phyloP scores from a whole-genome alignment of 306 rosid genomes.

The Canavalia gladiata region DNA sequence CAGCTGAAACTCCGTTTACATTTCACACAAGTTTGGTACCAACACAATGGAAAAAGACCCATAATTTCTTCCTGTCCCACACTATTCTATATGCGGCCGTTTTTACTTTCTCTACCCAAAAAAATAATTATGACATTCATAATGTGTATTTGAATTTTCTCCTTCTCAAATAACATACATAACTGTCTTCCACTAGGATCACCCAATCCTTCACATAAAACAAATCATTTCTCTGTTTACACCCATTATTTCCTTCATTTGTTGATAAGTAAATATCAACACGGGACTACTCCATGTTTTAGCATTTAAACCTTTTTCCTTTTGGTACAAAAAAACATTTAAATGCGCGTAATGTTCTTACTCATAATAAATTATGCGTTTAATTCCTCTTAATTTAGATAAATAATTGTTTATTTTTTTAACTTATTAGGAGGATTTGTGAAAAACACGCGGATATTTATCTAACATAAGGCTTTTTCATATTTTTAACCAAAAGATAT shows the following conservation, averaged over 20 bases:
- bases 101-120: conserved; percentile 40
- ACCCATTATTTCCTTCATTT: conserved; percentile 25
- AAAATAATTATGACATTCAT: not conserved
- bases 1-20: conserved; percentile 41
- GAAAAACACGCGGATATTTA: too few species aligned
- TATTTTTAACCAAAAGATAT: not conserved
- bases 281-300: not conserved
- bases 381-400: not conserved
- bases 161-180: conserved; percentile 25
- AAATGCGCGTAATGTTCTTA: too few species aligned
- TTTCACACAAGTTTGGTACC: conserved; percentile 55
- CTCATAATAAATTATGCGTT: not conserved
- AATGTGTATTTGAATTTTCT: conserved; percentile 31
- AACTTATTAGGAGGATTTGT: too few species aligned
- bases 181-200: conserved; percentile 48
- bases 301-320: not conserved
- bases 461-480: too few species aligned
- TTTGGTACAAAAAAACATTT: not conserved
- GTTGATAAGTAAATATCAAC: conserved; percentile 7
- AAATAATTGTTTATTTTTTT: not conserved
- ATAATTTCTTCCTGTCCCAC: conserved; percentile 51
- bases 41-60: conserved; percentile 42
- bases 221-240: conserved; percentile 12
- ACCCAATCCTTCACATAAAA: conserved; percentile 22
- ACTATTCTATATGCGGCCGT: conserved; percentile 40